A percentile compares a stretch with the other conserved stretches of the same genome.
Conservation (phyloP, 2,329 filamentous ascomycete genomes). For the Thielaviopsis musarum region DNA sequence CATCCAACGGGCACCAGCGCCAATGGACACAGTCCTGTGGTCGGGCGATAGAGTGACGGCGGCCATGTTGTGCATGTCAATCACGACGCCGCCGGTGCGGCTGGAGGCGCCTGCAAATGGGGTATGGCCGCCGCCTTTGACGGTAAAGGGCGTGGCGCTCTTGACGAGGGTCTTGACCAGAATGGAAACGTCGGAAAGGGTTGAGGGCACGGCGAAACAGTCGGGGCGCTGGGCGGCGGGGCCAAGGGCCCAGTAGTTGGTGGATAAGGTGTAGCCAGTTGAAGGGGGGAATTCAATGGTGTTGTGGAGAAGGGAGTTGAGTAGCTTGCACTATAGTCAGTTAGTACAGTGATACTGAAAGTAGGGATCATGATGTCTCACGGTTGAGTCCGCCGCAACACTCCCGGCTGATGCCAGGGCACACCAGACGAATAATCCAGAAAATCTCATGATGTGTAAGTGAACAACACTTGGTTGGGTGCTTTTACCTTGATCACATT, state of each 20-base stretch:
- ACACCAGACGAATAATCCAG: too few relatives aligned
- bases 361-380: too few relatives aligned
- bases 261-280: neutral
- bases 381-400: too few relatives aligned
- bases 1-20: constrained; percentile 29
- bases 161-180: constrained; percentile 1
- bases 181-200: neutral
- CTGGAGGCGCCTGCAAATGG: constrained; percentile 16
- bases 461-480: too few relatives aligned
- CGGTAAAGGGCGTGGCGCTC: constrained; percentile 22
- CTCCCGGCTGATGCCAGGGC: too few relatives aligned
- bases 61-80: constrained; percentile 13
- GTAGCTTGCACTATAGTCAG: neutral
- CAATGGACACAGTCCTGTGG: constrained; percentile 23
- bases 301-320: neutral
- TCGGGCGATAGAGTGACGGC: constrained; percentile 12
- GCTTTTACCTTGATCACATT: too few relatives aligned
- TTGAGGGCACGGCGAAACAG: neutral
- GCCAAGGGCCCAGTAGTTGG: constrained; percentile 1
- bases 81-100: constrained; percentile 17
- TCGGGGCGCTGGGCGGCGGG: neutral
- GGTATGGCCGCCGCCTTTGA: constrained; percentile 20
- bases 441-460: too few relatives aligned
- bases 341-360: neutral
- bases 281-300: constrained; percentile 2